A percentile compares a stretch with the other conserved stretches of the same genome.
Conservation (phyloP, 2,329 filamentous ascomycete genomes). For the Cordyceps farinosa region DNA sequence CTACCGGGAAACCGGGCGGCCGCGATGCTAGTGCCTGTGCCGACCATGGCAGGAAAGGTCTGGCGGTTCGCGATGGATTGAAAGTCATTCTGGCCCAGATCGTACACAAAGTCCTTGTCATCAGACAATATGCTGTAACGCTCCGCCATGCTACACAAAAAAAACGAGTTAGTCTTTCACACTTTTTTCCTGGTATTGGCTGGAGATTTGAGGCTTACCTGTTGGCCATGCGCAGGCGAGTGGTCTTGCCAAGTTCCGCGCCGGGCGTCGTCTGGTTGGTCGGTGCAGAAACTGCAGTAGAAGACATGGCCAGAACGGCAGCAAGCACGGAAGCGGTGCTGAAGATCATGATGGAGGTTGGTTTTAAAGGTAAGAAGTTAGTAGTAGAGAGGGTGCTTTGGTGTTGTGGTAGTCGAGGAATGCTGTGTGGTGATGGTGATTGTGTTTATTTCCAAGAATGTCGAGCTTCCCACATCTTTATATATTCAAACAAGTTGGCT, state of each 20-base stretch:
- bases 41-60: conserved; percentile 54
- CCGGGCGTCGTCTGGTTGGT: conserved; percentile 5
- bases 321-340: conserved; percentile 32
- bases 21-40: conserved; percentile 48
- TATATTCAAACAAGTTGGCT: neutral
- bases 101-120: conserved; percentile 46
- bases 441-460: neutral
- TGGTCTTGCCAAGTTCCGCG: conserved; percentile 31
- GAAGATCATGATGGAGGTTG: conserved; percentile 33
- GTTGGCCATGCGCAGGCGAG: conserved; percentile 39
- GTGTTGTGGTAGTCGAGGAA: neutral
- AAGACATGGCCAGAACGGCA: conserved; percentile 37
- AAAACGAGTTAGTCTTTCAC: conserved; percentile 18
- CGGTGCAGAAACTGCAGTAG: conserved; percentile 14
- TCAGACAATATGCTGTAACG: conserved; percentile 41
- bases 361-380: neutral
- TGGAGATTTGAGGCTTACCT: conserved; percentile 27
- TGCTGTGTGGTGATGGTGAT: neutral
- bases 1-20: conserved; percentile 46
- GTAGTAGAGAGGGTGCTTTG: neutral
- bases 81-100: conserved; percentile 46
- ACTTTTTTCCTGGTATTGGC: neutral
- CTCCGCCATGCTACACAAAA: conserved; percentile 35
- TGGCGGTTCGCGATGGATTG: conserved; percentile 51
- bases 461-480: neutral